Evolutionary conservation across 805 yeast genomes (phyloP).

Genomic region (Candida pseudofarinosa): DNA sequence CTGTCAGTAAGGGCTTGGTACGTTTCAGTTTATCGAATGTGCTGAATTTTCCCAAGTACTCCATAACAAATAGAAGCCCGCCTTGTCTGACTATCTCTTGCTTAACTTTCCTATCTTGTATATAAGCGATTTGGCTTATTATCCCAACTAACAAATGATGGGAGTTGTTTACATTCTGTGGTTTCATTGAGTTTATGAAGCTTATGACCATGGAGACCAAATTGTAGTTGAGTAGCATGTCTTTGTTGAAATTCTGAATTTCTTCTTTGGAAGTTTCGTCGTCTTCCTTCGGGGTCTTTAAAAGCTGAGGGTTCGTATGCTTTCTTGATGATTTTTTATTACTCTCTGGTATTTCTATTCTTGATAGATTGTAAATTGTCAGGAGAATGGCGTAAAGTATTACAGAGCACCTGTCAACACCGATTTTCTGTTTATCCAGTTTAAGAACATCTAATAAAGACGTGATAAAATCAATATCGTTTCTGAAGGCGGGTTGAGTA

Average conservation of each 20-base stretch:
- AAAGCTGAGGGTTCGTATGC: constrained; percentile 35
- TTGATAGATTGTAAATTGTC: constrained; percentile 37
- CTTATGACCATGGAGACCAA: constrained; percentile 7
- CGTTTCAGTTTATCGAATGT: constrained; percentile 15
- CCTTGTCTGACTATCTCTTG: constrained; percentile 46
- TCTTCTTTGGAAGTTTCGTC: constrained; percentile 18
- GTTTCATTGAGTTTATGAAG: not conserved
- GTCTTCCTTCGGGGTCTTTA: constrained; percentile 17
- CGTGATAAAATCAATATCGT: constrained; percentile 27
- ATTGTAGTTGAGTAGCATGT: constrained; percentile 22
- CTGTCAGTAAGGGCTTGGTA: constrained; percentile 15
- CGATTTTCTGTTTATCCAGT: not conserved
- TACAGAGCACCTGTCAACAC: not conserved
- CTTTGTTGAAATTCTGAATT: constrained; percentile 28
- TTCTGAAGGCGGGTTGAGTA: constrained; percentile 30
- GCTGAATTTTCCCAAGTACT: constrained; percentile 32
- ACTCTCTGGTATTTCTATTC: constrained; percentile 21
- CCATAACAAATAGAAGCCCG: constrained; percentile 34
- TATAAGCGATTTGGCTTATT: constrained; percentile 30
- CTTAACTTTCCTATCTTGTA: constrained; percentile 21
- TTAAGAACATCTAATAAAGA: constrained; percentile 9
- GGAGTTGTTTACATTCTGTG: not conserved
- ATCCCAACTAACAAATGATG: not conserved
- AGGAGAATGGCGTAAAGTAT: constrained; percentile 39
- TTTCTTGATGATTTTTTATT: constrained; percentile 30